phyloP scores from a whole-genome alignment of 2,329 filamentous ascomycete genomes.

The Aspergillus ochraceus region DNA sequence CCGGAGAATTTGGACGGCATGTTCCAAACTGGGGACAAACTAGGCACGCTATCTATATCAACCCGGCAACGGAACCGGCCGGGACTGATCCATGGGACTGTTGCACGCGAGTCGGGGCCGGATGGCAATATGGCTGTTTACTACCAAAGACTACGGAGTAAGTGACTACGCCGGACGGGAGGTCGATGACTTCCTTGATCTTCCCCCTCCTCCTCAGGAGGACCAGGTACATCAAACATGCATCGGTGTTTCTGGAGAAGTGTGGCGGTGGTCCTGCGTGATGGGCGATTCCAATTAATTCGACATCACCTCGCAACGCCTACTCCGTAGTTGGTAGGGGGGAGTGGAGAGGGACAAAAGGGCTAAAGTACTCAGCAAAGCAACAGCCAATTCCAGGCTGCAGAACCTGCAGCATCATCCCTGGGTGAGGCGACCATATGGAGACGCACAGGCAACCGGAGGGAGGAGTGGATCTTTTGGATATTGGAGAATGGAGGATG shows the following conservation, averaged over 20 bases:
- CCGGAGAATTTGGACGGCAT: background rate
- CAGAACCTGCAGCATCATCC: constrained; percentile 18
- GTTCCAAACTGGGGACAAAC: background rate
- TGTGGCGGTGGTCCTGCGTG: constrained; percentile 7
- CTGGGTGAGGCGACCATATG: constrained; percentile 17
- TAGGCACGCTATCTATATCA: constrained; percentile 1
- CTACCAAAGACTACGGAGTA: too few relatives aligned
- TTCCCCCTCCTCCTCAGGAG: constrained; percentile 4
- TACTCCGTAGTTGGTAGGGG: background rate
- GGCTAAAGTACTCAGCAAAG: background rate
- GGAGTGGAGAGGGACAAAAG: constrained; percentile 7
- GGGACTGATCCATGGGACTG: constrained; percentile 21
- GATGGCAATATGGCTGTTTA: constrained; percentile 10
- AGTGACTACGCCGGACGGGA: too few relatives aligned
- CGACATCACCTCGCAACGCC: constrained; percentile 1
- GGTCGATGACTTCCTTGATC: background rate
- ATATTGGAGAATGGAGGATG: too few relatives aligned
- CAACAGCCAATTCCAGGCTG: constrained; percentile 15
- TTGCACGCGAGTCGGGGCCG: constrained; percentile 21
- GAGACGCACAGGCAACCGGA: constrained; percentile 1
- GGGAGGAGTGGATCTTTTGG: constrained; percentile 2
- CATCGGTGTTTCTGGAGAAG: constrained; percentile 7
- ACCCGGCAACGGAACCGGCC: constrained; percentile 16
- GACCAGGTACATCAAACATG: constrained; percentile 10
- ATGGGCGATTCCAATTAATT: background rate